Base-by-base conservation (phyloP, 2,329 filamentous ascomycete species). In the Orbilia oligospora region DNA sequence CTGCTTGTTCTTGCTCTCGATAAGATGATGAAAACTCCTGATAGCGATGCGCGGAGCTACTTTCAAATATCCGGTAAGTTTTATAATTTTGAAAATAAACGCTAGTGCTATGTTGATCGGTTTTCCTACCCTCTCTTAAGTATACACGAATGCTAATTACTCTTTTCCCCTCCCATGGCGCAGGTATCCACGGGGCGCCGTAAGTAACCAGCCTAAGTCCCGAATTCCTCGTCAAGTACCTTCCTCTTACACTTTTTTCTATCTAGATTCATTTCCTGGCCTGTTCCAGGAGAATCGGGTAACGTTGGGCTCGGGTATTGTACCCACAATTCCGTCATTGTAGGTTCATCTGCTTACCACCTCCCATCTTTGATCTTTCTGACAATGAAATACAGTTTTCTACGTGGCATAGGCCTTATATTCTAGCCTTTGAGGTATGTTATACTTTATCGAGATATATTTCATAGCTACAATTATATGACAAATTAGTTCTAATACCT, bases 371-470 rank as follows among this genome's bases (percentile, higher is more conserved):
- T 30, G 18, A 5, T 48, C 10, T 16, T 22, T 22, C 70, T 73
- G 51, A 67, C 18, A 2, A 44, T 18, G n/a, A n/a, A 14, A 76
- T 82, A 30, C 20, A 77, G 73, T 83, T 83, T 63, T 73, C 80
- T 6, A 81, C 81, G 51, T 83, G 83, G 83, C 83, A 83, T 65
- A 76, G 83, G 38, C 82, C 82, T 9, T 83, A 83, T 46, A 67
- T 83, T 49, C 41, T 77, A n/a, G 80, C 83, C 22, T 58, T 82
- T 12, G 82, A 83, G 80, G 81, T 82, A 71, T 72, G 38, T 41
- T 10, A 55, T 14, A 49, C 18, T 24, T 2, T 27, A 49, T n/a
- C 5, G 2, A 10, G 56, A 55, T 63, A 36, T 36, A 8, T 36
- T 41, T 12, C 38, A 48, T 55, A n/a, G 65, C 14, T 6, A 5